Base-by-base conservation (phyloP, 305 asterid genomes). In the Fraxinus sp. region DNA sequence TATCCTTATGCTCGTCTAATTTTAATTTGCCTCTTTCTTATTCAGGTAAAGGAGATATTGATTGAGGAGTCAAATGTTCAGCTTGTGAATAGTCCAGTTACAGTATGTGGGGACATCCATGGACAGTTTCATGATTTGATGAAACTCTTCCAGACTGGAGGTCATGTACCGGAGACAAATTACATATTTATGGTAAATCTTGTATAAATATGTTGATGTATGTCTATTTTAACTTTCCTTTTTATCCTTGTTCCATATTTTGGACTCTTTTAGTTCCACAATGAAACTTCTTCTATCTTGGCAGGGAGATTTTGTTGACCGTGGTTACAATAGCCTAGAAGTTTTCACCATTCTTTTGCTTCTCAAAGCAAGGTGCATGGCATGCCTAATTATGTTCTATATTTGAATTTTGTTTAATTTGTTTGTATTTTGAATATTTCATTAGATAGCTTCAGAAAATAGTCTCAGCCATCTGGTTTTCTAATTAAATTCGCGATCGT, bases 251-350 rank as follows among this genome's bases (percentile, higher is more conserved):
- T 81, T 37, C 46, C 73, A 76, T 80, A 37, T 68, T 32, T 77
- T 78, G 32, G 35, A 39, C 71, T 79, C 37, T 82, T 43, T 55
- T 76, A 28, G 18, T 80, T 59, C 49, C 59, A 62, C 41, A 24
- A 26, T 80, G 66, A 80, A 39, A 57, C 62, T 74, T 70, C 55
- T 72, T 80, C 33, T 84, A 33, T 59, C 70, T 80, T 91, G 77
- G 85, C 91, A 96, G 99, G 99, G 99, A 86, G 99, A 96, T 86
- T 96, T 96, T 88, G 99, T 96, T 84, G 99, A 96, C 86, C 99
- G 99, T 79, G 99, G 99, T 79, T 96, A 96, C 87, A 96, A 96
- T 84, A 96, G 99, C 89, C 91, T 96, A 32, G 99, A 96, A 90
- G 99, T 96, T 85, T 96, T 96, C 91, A 92, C 97, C 78, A 96